A percentile compares a stretch with the other conserved stretches of the same genome.
phyloP scores from a whole-genome alignment of 2,329 filamentous ascomycete species.

The Hypoxylon sp. region DNA sequence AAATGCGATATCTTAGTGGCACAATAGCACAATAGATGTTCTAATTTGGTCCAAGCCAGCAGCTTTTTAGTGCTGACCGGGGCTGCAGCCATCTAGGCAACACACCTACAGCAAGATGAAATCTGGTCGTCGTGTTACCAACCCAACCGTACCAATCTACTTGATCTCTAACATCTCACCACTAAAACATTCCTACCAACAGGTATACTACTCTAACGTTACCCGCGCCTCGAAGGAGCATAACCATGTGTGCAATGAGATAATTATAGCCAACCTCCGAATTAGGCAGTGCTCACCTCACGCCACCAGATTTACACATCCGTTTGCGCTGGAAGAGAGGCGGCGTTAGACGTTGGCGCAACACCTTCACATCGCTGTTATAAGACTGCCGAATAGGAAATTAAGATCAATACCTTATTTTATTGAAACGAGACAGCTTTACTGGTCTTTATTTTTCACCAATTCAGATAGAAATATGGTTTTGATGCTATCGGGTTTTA shows the following conservation, averaged over 20 bases:
- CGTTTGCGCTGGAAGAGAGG: not conserved
- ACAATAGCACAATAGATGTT: not conserved
- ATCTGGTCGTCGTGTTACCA: not conserved
- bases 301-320: not conserved
- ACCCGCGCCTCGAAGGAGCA: conserved; percentile 1
- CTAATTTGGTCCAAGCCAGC: not conserved
- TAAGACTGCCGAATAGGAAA: not conserved
- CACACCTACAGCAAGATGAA: not conserved
- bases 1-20: not conserved
- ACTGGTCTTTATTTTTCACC: not conserved
- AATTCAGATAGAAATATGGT: not conserved
- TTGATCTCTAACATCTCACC: not conserved
- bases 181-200: conserved; percentile 4
- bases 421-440: not conserved
- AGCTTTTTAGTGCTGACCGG: not conserved
- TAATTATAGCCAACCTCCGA: not conserved
- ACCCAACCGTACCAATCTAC: not conserved
- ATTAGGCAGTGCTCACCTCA: not conserved
- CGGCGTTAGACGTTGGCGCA: not conserved
- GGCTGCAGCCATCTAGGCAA: not conserved
- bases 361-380: not conserved
- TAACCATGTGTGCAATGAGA: not conserved
- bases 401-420: not conserved
- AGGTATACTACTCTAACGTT: not conserved
- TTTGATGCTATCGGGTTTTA: not conserved